Conservation (phyloP, 2,329 filamentous ascomycete species). For the Falciphora oryzae region DNA sequence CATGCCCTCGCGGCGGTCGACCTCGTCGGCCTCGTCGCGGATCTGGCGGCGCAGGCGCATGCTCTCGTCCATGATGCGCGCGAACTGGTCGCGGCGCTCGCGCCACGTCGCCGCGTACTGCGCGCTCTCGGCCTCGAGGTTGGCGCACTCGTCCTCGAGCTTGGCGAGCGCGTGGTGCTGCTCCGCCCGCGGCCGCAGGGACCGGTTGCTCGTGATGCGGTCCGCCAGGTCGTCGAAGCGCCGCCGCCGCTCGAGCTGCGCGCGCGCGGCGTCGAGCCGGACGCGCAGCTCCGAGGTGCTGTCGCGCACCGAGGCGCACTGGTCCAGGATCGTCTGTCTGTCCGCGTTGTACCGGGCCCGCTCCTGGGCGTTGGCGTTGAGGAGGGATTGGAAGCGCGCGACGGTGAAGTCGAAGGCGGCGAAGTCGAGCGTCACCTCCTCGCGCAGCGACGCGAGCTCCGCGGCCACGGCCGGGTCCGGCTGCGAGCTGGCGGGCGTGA, state of each 20-base stretch:
- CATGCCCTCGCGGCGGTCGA: slow-evolving; percentile 81
- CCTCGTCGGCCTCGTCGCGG: slow-evolving; percentile 91
- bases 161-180: slow-evolving; percentile 73
- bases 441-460: slow-evolving; percentile 63
- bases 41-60: slow-evolving; percentile 79
- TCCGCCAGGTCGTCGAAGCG: slow-evolving; percentile 84
- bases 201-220: slow-evolving; percentile 74
- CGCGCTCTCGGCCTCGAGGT: slow-evolving; percentile 77
- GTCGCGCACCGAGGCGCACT: slow-evolving; percentile 70
- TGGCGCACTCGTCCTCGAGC: slow-evolving; percentile 80
- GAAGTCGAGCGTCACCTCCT: slow-evolving; percentile 84
- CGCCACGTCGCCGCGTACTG: slow-evolving; percentile 79
- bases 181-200: slow-evolving; percentile 78
- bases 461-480: slow-evolving; percentile 1
- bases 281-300: slow-evolving; percentile 66
- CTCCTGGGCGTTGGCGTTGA: slow-evolving; percentile 76
- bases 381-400: slow-evolving; percentile 79
- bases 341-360: slow-evolving; percentile 77
- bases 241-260: slow-evolving; percentile 71
- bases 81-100: slow-evolving; percentile 81
- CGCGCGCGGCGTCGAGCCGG: slow-evolving; percentile 72
- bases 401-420: slow-evolving; percentile 82
- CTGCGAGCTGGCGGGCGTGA: slow-evolving; percentile 1
- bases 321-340: slow-evolving; percentile 70
- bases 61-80: slow-evolving; percentile 84